These are phyloP conservation scores for Phytophthora cryptogea DNA, from an alignment of 352 stramenopile species.

Conservation along the genomic window DNA sequence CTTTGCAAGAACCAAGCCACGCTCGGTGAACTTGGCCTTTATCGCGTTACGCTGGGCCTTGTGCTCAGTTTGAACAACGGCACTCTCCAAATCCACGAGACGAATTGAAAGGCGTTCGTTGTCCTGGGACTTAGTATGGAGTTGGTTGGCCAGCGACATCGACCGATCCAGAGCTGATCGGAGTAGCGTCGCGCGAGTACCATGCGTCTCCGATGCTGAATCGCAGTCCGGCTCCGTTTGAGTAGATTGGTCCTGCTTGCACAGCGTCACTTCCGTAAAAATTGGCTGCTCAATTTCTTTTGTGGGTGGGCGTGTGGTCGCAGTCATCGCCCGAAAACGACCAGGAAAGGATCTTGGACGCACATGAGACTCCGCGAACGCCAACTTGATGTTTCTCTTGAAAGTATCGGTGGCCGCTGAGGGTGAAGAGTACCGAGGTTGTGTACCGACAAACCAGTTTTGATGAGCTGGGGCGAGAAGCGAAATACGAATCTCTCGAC, in stretches of 20 bases:
- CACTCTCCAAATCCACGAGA: constrained; percentile 28
- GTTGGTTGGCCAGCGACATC: constrained; percentile 38
- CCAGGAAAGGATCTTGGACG: constrained; percentile 21
- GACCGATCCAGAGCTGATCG: constrained; percentile 42
- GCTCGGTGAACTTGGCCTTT: constrained; percentile 34
- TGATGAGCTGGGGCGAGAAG: constrained; percentile 47
- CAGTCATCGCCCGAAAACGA: constrained; percentile 34
- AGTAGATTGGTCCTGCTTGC: constrained; percentile 36
- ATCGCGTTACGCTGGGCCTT: constrained; percentile 28
- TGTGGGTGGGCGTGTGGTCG: neutral
- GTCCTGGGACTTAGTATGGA: constrained; percentile 50
- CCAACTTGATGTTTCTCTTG: constrained; percentile 33
- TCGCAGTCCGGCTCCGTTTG: constrained; percentile 29
- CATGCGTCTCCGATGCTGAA: neutral
- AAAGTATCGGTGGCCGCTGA: neutral
- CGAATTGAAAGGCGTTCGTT: constrained; percentile 42
- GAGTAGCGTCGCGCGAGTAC: constrained; percentile 20
- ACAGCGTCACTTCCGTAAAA: constrained; percentile 33
- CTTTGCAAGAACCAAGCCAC: constrained; percentile 41
- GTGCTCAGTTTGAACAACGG: constrained; percentile 20
- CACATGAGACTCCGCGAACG: constrained; percentile 22
- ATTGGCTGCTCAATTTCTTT: constrained; percentile 9
- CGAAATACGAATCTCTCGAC: constrained; percentile 35
- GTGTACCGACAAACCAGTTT: constrained; percentile 12
- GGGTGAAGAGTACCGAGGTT: constrained; percentile 3